These are phyloP conservation scores for Lepidopterella palustris DNA, from an alignment of 495 filamentous ascomycete species.

Conservation along the genomic window DNA sequence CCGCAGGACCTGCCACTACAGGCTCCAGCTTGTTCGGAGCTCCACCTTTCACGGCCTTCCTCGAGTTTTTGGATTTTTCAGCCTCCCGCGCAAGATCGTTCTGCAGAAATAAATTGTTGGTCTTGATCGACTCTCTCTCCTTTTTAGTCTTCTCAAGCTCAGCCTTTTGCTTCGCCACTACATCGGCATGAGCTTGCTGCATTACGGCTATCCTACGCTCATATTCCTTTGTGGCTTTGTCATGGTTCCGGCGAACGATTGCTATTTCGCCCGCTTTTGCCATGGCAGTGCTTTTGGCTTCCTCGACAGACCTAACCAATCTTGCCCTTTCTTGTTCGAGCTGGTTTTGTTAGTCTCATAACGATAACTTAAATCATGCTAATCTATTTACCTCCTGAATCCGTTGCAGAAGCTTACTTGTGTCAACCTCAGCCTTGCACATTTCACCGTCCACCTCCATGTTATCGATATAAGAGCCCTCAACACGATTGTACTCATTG, in stretches of 20 bases:
- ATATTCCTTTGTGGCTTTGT: conserved; percentile 49
- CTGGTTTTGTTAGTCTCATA: conserved; percentile 31
- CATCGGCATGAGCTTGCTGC: conserved; percentile 50
- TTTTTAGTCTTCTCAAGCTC: conserved; percentile 51
- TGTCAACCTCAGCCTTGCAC: conserved; percentile 7
- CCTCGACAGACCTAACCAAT: conserved; percentile 43
- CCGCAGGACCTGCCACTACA: conserved; percentile 29
- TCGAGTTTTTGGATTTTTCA: conserved; percentile 39
- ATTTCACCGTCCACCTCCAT: conserved; percentile 22
- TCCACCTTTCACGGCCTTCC: conserved; percentile 37
- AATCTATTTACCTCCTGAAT: conserved; percentile 32
- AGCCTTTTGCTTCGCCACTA: conserved; percentile 47
- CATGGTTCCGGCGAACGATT: conserved; percentile 59
- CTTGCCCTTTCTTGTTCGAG: conserved; percentile 48
- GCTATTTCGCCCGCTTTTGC: conserved; percentile 61
- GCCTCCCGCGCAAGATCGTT: conserved; percentile 58
- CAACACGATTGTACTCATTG: neutral
- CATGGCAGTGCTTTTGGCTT: conserved; percentile 45
- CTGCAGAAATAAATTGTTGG: conserved; percentile 57
- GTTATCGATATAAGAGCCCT: conserved; percentile 1
- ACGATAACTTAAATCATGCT: neutral
- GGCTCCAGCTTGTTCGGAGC: conserved; percentile 9
- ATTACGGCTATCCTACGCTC: conserved; percentile 48
- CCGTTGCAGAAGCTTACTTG: conserved; percentile 20
- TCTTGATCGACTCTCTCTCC: conserved; percentile 55